Conservation (phyloP, 2,329 filamentous ascomycete species). For the Annulohypoxylon truncatum region DNA sequence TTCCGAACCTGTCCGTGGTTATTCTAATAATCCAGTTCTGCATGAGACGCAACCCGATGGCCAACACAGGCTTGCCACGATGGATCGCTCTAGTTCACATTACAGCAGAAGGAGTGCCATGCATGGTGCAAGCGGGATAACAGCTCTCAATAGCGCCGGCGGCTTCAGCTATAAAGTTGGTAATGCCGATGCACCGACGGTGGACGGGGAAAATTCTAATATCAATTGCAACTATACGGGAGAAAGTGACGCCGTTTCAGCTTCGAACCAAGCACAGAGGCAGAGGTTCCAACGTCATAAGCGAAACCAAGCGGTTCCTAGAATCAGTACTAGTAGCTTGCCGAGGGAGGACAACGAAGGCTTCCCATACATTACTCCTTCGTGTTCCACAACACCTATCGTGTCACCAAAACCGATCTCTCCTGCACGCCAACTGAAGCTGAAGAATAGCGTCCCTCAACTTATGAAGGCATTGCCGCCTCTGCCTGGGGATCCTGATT, state of each 20-base stretch:
- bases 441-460: slow-evolving; percentile 62
- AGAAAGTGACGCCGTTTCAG: slow-evolving; percentile 6
- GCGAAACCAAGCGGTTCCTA: slow-evolving; percentile 45
- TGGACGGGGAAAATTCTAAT: background rate
- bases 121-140: background rate
- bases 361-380: slow-evolving; percentile 45
- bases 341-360: slow-evolving; percentile 44
- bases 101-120: background rate
- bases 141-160: background rate
- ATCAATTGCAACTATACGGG: background rate
- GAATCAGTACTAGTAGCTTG: slow-evolving; percentile 45
- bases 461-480: slow-evolving; percentile 65
- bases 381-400: slow-evolving; percentile 51
- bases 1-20: slow-evolving; percentile 31
- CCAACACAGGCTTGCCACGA: slow-evolving; percentile 11
- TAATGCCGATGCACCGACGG: background rate
- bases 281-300: slow-evolving; percentile 43
- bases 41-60: slow-evolving; percentile 8
- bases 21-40: background rate
- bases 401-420: slow-evolving; percentile 63
- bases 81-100: slow-evolving; percentile 9
- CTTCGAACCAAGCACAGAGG: slow-evolving; percentile 7
- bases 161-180: background rate
- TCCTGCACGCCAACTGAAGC: slow-evolving; percentile 56
- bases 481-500: slow-evolving; percentile 52